phyloP scores from a whole-genome alignment of 2,329 filamentous ascomycete species.

The Epichloe amarillans region DNA sequence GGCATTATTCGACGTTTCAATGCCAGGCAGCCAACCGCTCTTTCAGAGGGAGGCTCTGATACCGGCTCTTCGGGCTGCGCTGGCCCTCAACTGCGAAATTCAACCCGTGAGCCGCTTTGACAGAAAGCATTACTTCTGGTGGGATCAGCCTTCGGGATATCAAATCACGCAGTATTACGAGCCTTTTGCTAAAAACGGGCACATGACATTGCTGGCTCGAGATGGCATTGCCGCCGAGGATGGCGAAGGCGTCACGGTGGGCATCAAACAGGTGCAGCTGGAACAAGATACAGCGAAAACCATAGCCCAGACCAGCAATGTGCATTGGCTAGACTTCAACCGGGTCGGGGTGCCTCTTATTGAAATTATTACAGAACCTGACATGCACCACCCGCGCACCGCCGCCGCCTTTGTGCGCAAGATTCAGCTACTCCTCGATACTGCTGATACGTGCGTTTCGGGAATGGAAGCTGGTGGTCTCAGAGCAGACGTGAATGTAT shows the following conservation, averaged over 20 bases:
- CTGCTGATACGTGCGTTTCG: conserved; percentile 72
- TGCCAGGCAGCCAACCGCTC: conserved; percentile 76
- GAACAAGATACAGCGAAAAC: conserved; percentile 98
- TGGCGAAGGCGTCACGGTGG: conserved; percentile 55
- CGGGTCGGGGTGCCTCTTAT: conserved; percentile 82
- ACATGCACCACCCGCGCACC: conserved; percentile 75
- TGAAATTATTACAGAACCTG: conserved; percentile 86
- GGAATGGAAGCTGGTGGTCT: conserved; percentile 92
- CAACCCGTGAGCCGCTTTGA: conserved; percentile 75
- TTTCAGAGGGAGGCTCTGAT: conserved; percentile 76
- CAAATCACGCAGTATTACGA: conserved; percentile 96
- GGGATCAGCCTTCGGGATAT: conserved; percentile 92
- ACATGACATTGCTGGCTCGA: conserved; percentile 53
- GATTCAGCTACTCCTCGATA: conserved; percentile 65
- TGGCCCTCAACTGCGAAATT: conserved; percentile 70
- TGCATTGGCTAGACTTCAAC: conserved; percentile 83
- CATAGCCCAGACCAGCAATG: conserved; percentile 57
- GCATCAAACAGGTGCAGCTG: conserved; percentile 89
- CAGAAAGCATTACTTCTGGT: conserved; percentile 97
- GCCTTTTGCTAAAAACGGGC: conserved; percentile 56
- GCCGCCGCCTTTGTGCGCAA: conserved; percentile 84
- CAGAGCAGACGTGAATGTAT: conserved; percentile 91
- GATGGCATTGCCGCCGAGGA: conserved; percentile 72
- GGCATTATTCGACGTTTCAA: conserved; percentile 74
- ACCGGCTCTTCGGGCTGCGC: conserved; percentile 78